phyloP scores from a whole-genome alignment of 768 basidiomycete species.

The Russula vinacea region DNA sequence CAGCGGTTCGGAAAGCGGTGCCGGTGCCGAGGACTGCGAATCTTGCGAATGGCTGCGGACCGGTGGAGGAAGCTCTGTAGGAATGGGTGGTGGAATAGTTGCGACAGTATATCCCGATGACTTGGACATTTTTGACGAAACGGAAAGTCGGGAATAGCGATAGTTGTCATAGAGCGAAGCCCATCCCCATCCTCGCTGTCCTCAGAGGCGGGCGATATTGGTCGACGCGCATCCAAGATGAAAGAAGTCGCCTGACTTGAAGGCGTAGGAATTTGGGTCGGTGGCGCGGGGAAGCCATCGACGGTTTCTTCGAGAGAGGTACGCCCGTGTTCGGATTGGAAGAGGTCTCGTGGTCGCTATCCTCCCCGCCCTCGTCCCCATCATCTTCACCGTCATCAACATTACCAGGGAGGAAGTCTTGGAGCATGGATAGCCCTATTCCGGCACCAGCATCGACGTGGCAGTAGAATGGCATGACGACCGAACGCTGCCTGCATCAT shows the following conservation, averaged over 20 bases:
- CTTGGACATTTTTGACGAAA: slow-evolving; percentile 44
- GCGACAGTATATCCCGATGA: slow-evolving; percentile 36
- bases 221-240: slow-evolving; percentile 2
- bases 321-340: slow-evolving; percentile 6
- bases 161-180: slow-evolving; percentile 77
- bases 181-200: slow-evolving; percentile 59
- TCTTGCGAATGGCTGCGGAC: slow-evolving; percentile 21
- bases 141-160: slow-evolving; percentile 62
- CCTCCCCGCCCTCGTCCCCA: slow-evolving; percentile 27
- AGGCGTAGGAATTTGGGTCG: slow-evolving; percentile 23
- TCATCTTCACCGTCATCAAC: slow-evolving; percentile 34
- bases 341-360: slow-evolving; percentile 26
- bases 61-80: slow-evolving; percentile 29
- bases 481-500: slow-evolving; percentile 2
- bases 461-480: slow-evolving; percentile 38
- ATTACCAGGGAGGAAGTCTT: slow-evolving; percentile 44
- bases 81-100: slow-evolving; percentile 35
- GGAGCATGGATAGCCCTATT: slow-evolving; percentile 66
- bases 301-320: slow-evolving; percentile 29
- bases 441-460: slow-evolving; percentile 58
- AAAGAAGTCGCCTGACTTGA: slow-evolving; percentile 12
- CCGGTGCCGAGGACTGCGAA: slow-evolving; percentile 8
- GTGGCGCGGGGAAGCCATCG: slow-evolving; percentile 26
- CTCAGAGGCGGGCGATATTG: slow-evolving; percentile 24
- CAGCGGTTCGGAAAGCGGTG: neutral